Base-by-base conservation (phyloP, 805 yeast species). In the Ogataea naganishii region DNA sequence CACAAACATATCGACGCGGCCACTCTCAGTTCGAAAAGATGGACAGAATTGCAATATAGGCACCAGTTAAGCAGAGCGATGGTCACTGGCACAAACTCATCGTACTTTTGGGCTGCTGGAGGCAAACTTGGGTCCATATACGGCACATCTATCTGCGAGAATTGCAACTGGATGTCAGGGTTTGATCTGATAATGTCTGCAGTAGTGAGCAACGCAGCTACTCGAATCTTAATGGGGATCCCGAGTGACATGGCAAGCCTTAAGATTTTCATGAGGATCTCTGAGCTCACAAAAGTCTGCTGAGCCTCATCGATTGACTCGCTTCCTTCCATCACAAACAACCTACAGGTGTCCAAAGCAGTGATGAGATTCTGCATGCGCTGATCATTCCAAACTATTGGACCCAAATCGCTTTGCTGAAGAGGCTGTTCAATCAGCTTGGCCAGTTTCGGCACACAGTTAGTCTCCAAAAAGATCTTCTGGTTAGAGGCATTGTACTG, bases 401-500 rank as follows among this genome's bases (percentile, higher is more conserved):
- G 63, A 0, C 48, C 53, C 6, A 36, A 46, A 13, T 56, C 62
- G 8, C 53, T 60, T 3, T 59, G 65, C 1, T 56, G 60, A 10
- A 73, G 51, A 0, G 86, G 83, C 40, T 79, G 80, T 29, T 68
- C 66, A 25, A 89, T 59, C 9, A 89, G 53, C 9, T 54, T 55
- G 0, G 80, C 78, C 26, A 86, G 58, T 37, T 74, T 67, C 3
- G 80, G 75, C 4, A 83, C 61, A 42, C 94, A 79, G 27, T 78
- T 82, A 2, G 96, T 78, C 50, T 89, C 97, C 20, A 88, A 53
- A 46, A 94, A 94, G 31, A 78, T 66, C 35, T 80, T 82, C 51
- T 92, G 99, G 53, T 92, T 94, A 3, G 94, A 77, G 1, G 89
- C 79, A 49, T 89, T 92, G 53, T 78, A 86, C 39, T 73, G 73